Percentiles rank a stretch among this genome's conserved stretches.
Evolutionary conservation across 1,284 basidiomycete species (phyloP).

Genomic region (Sporisorium graminicola): DNA sequence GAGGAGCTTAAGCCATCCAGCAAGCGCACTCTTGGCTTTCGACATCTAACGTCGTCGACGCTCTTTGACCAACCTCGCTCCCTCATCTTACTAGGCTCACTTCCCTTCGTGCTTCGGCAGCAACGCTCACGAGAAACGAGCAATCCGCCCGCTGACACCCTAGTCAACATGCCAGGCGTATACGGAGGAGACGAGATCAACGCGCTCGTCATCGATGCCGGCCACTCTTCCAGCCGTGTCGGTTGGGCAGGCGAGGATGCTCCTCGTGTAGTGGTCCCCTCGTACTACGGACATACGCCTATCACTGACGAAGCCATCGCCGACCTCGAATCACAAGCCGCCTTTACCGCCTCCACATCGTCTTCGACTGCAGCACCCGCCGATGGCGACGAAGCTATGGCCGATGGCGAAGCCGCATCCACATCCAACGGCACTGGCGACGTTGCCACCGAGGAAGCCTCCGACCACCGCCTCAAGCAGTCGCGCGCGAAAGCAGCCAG

Average conservation of each 20-base stretch:
- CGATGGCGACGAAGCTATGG: slow-evolving; percentile 38
- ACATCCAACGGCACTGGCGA: slow-evolving; percentile 26
- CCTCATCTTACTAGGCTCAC: slow-evolving; percentile 2
- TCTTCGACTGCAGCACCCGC: slow-evolving; percentile 18
- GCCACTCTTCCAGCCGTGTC: slow-evolving; percentile 86
- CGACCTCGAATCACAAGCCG: slow-evolving; percentile 41
- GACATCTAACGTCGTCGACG: not conserved
- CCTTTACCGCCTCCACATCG: slow-evolving; percentile 23
- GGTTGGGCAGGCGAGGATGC: slow-evolving; percentile 94
- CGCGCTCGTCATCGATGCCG: slow-evolving; percentile 94
- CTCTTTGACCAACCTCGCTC: not conserved
- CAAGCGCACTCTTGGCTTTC: not conserved
- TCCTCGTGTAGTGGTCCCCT: slow-evolving; percentile 90
- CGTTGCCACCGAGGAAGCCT: slow-evolving; percentile 28
- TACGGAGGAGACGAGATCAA: slow-evolving; percentile 83
- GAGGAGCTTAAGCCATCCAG: slow-evolving; percentile 20
- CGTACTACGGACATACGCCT: slow-evolving; percentile 83
- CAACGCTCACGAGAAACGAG: not conserved
- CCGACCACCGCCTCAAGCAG: slow-evolving; percentile 41
- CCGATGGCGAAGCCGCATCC: slow-evolving; percentile 19
- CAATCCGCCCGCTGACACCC: too few species aligned
- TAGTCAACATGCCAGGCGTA: slow-evolving; percentile 62
- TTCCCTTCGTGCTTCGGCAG: not conserved
- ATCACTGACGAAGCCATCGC: slow-evolving; percentile 68
- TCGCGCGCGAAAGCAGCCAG: slow-evolving; percentile 37